Evolutionary conservation across 2,329 filamentous ascomycete species (phyloP).

Genomic region (Clonostachys sp.): DNA sequence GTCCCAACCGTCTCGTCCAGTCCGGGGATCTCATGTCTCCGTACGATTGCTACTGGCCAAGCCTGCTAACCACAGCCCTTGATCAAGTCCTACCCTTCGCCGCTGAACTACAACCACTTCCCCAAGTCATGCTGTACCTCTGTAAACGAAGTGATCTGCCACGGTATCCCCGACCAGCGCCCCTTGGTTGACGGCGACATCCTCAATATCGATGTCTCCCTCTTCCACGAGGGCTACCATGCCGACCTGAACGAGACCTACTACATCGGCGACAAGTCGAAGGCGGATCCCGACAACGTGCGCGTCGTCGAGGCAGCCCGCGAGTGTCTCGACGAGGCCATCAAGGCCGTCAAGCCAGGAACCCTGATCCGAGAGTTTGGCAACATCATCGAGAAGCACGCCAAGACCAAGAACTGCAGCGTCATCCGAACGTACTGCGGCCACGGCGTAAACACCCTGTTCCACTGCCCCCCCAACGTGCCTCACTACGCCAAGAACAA

Average conservation of each 20-base stretch:
- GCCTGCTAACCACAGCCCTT: background rate
- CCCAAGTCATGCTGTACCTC: conserved; percentile 98
- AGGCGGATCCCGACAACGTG: conserved; percentile 78
- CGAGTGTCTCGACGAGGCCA: conserved; percentile 86
- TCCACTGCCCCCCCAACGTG: conserved; percentile 91
- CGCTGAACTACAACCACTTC: conserved; percentile 92
- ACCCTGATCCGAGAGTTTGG: conserved; percentile 90
- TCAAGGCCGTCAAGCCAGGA: conserved; percentile 88
- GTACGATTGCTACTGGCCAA: background rate
- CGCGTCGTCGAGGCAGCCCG: conserved; percentile 87
- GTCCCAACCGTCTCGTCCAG: background rate
- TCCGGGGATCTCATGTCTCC: background rate
- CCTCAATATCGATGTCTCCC: conserved; percentile 90
- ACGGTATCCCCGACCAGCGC: conserved; percentile 93
- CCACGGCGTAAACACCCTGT: conserved; percentile 89
- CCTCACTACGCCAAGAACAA: conserved; percentile 99
- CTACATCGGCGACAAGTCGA: conserved; percentile 88
- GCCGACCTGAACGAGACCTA: conserved; percentile 98
- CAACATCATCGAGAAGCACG: conserved; percentile 91
- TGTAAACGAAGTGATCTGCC: conserved; percentile 95
- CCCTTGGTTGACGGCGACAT: conserved; percentile 89
- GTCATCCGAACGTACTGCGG: conserved; percentile 96
- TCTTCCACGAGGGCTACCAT: conserved; percentile 94
- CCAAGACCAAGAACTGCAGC: conserved; percentile 79
- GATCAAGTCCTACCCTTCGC: conserved; percentile 87